These are phyloP conservation scores for Xanthoconium purpureum DNA, from an alignment of 768 basidiomycete genomes.

Conservation along the genomic window DNA sequence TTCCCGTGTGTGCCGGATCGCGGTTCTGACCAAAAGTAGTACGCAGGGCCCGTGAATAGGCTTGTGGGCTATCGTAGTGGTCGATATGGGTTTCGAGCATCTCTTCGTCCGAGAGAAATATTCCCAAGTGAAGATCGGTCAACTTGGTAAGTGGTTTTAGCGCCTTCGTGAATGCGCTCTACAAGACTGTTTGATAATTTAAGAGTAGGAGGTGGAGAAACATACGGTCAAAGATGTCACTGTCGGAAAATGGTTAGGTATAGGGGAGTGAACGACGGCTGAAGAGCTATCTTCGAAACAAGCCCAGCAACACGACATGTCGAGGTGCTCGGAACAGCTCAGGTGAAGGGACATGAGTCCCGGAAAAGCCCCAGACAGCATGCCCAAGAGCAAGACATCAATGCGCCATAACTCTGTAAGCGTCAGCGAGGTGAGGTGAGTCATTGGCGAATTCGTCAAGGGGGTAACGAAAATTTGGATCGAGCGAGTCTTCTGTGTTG, in stretches of 20 bases:
- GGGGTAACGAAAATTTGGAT: slow-evolving; percentile 33
- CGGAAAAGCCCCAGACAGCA: slow-evolving; percentile 48
- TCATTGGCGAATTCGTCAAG: slow-evolving; percentile 26
- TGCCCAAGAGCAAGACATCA: slow-evolving; percentile 44
- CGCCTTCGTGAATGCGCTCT: slow-evolving; percentile 45
- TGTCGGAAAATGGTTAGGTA: slow-evolving; percentile 48
- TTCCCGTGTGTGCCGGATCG: neutral
- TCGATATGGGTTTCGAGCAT: slow-evolving; percentile 45
- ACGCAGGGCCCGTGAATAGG: slow-evolving; percentile 19
- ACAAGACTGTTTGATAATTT: slow-evolving; percentile 3
- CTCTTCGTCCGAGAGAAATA: slow-evolving; percentile 57
- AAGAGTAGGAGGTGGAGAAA: neutral
- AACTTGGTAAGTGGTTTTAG: slow-evolving; percentile 47
- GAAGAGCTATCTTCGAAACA: slow-evolving; percentile 64
- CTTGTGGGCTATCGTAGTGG: slow-evolving; percentile 25
- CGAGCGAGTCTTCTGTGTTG: slow-evolving; percentile 42
- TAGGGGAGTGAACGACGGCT: slow-evolving; percentile 57
- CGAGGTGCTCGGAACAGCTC: slow-evolving; percentile 58
- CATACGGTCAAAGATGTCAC: slow-evolving; percentile 52
- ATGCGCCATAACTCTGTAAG: slow-evolving; percentile 58
- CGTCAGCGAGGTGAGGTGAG: slow-evolving; percentile 44
- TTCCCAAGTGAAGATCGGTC: slow-evolving; percentile 52
- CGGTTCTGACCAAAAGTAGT: slow-evolving; percentile 8
- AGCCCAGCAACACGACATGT: slow-evolving; percentile 55
- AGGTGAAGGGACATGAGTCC: slow-evolving; percentile 48